Evolutionary conservation across 2,329 filamentous ascomycete species (phyloP).

Genomic region (Hymenoscyphus fructigenus): DNA sequence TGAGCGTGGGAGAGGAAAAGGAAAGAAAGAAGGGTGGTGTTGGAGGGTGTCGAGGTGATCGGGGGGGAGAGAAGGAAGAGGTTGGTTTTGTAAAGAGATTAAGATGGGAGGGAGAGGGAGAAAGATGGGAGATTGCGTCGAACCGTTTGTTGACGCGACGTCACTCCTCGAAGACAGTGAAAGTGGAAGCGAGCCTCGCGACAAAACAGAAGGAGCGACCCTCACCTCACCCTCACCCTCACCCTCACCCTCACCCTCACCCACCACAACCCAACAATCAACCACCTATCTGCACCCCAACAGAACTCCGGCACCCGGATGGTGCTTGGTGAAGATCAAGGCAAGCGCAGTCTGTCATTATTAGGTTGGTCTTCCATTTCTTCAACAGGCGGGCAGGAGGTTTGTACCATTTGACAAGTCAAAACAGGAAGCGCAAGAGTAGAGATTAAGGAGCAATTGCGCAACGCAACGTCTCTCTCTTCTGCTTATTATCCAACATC

Average conservation of each 20-base stretch:
- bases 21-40: constrained; percentile 2
- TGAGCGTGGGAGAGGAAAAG: constrained; percentile 9
- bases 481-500: background rate
- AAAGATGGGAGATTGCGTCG: background rate
- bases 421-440: background rate
- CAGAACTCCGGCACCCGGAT: background rate
- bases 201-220: background rate
- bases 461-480: background rate
- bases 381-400: background rate
- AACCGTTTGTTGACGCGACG: background rate
- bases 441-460: background rate
- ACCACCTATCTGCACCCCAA: background rate
- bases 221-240: too few species aligned
- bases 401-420: background rate
- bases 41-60: background rate
- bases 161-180: background rate
- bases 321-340: background rate
- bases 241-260: too few species aligned
- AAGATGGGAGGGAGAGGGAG: background rate
- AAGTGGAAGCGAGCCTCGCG: background rate
- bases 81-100: background rate
- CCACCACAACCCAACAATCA: background rate
- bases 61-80: background rate
- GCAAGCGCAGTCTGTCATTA: background rate
- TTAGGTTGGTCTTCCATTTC: background rate